phyloP scores from a whole-genome alignment of 805 yeast genomes.

The Kregervanrija delftensis region DNA sequence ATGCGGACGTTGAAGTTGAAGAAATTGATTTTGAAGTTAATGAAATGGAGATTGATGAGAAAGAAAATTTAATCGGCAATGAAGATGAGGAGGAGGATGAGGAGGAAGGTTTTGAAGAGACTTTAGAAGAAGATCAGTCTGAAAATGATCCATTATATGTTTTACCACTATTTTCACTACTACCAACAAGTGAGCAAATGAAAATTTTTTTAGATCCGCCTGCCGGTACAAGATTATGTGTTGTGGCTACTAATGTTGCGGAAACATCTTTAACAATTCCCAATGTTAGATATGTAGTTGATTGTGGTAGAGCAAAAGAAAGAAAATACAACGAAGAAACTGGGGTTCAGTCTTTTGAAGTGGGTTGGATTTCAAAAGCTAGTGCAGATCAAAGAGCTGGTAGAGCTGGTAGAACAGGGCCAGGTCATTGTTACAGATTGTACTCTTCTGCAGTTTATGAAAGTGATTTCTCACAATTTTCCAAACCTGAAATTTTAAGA shows the following conservation, averaged over 20 bases:
- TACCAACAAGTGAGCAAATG: conserved; percentile 95
- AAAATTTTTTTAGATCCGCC: conserved; percentile 87
- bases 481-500: conserved; percentile 83
- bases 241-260: conserved; percentile 95
- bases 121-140: conserved; percentile 61
- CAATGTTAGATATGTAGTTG: conserved; percentile 89
- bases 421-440: conserved; percentile 92
- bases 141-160: conserved; percentile 79
- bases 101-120: conserved; percentile 69
- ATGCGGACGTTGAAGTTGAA: conserved; percentile 76
- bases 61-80: conserved; percentile 32
- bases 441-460: conserved; percentile 93
- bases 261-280: conserved; percentile 97
- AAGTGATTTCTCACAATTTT: conserved; percentile 73
- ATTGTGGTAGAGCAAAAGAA: conserved; percentile 91
- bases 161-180: conserved; percentile 81
- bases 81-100: conserved; percentile 46
- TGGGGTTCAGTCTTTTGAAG: conserved; percentile 88
- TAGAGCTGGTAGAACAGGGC: conserved; percentile 94
- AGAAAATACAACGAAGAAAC: conserved; percentile 73
- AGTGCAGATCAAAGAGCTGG: conserved; percentile 81
- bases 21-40: conserved; percentile 63
- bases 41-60: conserved; percentile 32
- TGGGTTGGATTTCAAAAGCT: conserved; percentile 92
- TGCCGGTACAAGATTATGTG: conserved; percentile 75